Base-by-base conservation (phyloP, 2,329 filamentous ascomycete species). In the Fulvia fulva region DNA sequence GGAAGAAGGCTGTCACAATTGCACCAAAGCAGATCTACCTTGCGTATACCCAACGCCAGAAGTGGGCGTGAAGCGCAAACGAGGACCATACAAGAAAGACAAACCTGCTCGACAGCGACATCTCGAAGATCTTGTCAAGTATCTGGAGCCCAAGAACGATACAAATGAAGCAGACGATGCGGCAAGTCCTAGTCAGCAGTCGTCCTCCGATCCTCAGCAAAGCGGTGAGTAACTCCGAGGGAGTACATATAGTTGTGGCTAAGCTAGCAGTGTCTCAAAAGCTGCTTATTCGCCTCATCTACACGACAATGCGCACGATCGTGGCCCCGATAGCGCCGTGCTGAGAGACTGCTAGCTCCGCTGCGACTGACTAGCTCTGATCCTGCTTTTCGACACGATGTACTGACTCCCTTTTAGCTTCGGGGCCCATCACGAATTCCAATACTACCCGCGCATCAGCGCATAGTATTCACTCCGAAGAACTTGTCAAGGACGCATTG, bases 71-170 rank as follows among this genome's bases (percentile, higher is more conserved):
- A 68, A 67, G 51, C 63, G 65, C 7, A 70, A 70, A 28, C 65
- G 68, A 54, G 68, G 68, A 1, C 67, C 68, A 1, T 70, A 70
- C 58, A 68, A 68, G 58, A 70, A 70, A 50, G 66, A 68, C 53
- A 68, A 67, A 45, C 59, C 62, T 41, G 54, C 64, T 34, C 64
- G 66, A 6, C 63, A 68, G 53, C 63, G 65, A n/a, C 67, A 70
- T 60, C 55, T 67, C 3, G 68, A 68, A 55, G 65, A 70, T 51
- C 55, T 70, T 11, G 63, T 67, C 14, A 64, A 61, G 52, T 69
- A 70, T 51, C 65, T 70, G 3, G 60, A 67, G 51, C 65, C 67
- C 14, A 64, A 60, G 49, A 53, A 44, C 19, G 54, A 64, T 34
- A 19, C 43, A 14, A 19, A 30, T 43, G 23, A 16, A 16, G 37